These are phyloP conservation scores for Fistulinella prunicolor DNA, from an alignment of 768 basidiomycete genomes.

Conservation along the genomic window DNA sequence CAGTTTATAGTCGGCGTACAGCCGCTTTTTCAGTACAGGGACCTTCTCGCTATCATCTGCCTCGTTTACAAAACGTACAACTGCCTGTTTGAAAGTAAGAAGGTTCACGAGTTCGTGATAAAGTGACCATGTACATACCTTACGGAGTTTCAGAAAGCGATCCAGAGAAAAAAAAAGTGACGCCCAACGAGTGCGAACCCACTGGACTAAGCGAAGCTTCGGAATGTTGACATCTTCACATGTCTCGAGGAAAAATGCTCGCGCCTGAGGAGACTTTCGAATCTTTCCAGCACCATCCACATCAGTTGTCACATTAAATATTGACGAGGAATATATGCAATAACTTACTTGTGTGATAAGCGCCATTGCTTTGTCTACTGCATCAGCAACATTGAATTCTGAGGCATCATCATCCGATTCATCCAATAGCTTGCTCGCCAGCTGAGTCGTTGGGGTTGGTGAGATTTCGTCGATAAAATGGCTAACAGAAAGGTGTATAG, in stretches of 20 bases:
- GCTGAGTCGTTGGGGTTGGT: not conserved
- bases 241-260: not conserved
- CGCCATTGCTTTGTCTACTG: not conserved
- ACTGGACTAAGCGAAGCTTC: not conserved
- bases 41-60: not conserved
- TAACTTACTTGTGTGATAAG: not conserved
- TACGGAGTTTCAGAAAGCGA: not conserved
- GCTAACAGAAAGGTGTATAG: not conserved
- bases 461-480: not conserved
- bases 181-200: not conserved
- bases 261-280: not conserved
- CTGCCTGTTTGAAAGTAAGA: not conserved
- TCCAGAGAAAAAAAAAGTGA: not conserved
- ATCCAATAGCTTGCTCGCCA: not conserved
- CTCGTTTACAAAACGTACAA: not conserved
- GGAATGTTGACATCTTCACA: not conserved
- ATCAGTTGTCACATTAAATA: not conserved
- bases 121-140: not conserved
- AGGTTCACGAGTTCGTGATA: no score
- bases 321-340: not conserved
- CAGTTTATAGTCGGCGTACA: not conserved
- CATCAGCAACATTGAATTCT: not conserved
- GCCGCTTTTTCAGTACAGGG: not conserved
- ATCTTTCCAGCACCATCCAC: not conserved
- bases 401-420: not conserved